phyloP scores from a whole-genome alignment of 78 protist genomes.

The Polysphondylium violaceum region DNA sequence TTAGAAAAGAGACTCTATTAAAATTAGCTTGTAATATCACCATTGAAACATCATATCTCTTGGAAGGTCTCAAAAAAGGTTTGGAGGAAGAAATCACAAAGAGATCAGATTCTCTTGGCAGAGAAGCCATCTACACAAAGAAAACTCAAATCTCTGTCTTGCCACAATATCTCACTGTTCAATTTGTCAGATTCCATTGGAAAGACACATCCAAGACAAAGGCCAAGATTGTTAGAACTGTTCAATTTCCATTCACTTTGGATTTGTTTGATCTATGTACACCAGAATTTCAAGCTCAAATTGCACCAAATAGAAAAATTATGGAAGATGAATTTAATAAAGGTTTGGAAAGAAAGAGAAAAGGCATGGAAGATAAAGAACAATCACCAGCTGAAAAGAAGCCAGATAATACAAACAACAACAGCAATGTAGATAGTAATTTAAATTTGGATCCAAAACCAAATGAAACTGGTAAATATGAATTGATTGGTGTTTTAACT shows the following conservation, averaged over 20 bases:
- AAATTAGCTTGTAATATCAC: constrained; percentile 78
- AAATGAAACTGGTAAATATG: constrained; percentile 90
- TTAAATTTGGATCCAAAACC: neutral
- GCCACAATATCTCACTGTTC: constrained; percentile 89
- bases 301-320: constrained; percentile 76
- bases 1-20: constrained; percentile 11
- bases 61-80: constrained; percentile 69
- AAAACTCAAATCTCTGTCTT: constrained; percentile 65
- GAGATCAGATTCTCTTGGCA: constrained; percentile 58
- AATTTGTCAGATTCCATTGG: constrained; percentile 94
- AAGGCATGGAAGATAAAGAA: constrained; percentile 10
- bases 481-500: constrained; percentile 91
- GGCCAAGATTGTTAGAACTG: constrained; percentile 89
- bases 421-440: neutral
- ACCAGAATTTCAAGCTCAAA: constrained; percentile 74
- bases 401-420: no score
- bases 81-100: constrained; percentile 82
- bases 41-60: constrained; percentile 52
- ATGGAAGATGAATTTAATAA: constrained; percentile 67
- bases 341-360: constrained; percentile 58
- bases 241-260: constrained; percentile 84
- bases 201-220: constrained; percentile 38
- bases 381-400: constrained; percentile 47
- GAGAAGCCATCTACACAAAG: constrained; percentile 79
- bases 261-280: constrained; percentile 87